Evolutionary conservation across 805 yeast species (phyloP).

Genomic region (Starmerella davenportii): DNA sequence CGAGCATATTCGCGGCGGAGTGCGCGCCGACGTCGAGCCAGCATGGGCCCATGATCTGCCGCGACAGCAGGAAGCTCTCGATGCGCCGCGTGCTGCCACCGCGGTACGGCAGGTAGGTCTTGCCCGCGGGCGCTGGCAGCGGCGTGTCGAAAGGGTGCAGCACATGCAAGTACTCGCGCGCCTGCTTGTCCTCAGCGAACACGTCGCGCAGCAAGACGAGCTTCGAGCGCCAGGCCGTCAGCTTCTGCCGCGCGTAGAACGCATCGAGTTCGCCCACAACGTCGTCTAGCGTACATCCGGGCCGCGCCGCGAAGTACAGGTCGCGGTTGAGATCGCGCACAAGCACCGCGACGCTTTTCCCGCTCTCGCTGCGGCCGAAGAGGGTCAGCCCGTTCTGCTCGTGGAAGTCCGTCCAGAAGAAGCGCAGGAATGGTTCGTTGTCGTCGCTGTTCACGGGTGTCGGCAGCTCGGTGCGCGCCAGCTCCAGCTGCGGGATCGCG

Average conservation of each 20-base stretch:
- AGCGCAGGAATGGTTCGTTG: neutral
- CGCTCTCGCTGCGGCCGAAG: constrained; percentile 58
- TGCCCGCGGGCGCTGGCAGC: constrained; percentile 31
- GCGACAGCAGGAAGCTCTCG: constrained; percentile 68
- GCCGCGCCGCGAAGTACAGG: constrained; percentile 60
- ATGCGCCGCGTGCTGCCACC: constrained; percentile 60
- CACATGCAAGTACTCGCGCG: constrained; percentile 58
- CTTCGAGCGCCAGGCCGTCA: constrained; percentile 41
- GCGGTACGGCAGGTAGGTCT: constrained; percentile 59
- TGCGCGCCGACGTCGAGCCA: constrained; percentile 67
- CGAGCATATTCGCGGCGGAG: constrained; percentile 46
- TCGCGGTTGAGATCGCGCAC: constrained; percentile 52
- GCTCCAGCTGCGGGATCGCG: neutral
- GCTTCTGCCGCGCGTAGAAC: constrained; percentile 42
- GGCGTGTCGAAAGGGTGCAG: constrained; percentile 39
- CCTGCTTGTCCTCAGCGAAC: constrained; percentile 31
- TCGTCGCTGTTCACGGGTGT: neutral
- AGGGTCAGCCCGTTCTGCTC: constrained; percentile 54
- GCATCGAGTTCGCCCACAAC: constrained; percentile 64
- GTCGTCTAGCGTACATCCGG: constrained; percentile 28
- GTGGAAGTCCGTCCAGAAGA: constrained; percentile 76
- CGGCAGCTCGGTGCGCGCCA: constrained; percentile 18
- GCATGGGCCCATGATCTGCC: constrained; percentile 91
- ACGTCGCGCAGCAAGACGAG: constrained; percentile 67
- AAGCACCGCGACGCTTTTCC: constrained; percentile 51